Percentiles rank a stretch among this genome's conserved stretches.
Evolutionary conservation across 768 basidiomycete genomes (phyloP).

Genomic region (Agrocybe praecox): DNA sequence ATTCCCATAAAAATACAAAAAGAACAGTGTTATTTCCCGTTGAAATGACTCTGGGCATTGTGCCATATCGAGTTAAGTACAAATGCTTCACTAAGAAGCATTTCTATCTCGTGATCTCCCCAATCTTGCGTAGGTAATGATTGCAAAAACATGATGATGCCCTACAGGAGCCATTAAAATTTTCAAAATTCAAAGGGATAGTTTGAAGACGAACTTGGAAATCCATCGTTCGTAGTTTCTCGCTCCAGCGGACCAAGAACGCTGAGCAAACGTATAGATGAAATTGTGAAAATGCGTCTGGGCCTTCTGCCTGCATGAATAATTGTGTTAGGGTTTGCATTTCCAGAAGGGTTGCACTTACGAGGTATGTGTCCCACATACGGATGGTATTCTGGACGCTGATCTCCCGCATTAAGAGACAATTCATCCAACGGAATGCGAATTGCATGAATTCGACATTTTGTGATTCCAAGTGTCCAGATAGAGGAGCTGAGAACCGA

Average conservation of each 20-base stretch:
- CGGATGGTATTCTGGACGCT: conserved; percentile 95
- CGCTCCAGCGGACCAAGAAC: conserved; percentile 94
- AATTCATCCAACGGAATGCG: conserved; percentile 99
- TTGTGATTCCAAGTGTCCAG: conserved; percentile 82
- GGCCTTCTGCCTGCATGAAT: conserved; percentile 82
- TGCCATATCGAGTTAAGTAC: conserved; percentile 93
- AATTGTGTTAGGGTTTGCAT: not conserved
- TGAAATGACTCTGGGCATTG: conserved; percentile 88
- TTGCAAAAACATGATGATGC: conserved; percentile 98
- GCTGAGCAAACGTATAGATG: conserved; percentile 98
- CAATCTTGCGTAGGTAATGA: conserved; percentile 90
- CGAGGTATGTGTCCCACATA: conserved; percentile 99
- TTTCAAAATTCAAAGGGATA: not conserved
- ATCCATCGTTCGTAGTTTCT: conserved; percentile 93
- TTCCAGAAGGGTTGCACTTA: conserved; percentile 40
- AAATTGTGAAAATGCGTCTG: conserved; percentile 98
- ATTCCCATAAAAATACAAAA: conserved; percentile 16
- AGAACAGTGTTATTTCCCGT: conserved; percentile 42
- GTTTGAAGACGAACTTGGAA: conserved; percentile 73
- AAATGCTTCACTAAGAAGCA: conserved; percentile 95
- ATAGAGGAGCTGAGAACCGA: conserved; percentile 68
- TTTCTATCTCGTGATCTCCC: conserved; percentile 95
- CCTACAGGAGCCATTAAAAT: conserved; percentile 46
- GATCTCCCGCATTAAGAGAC: conserved; percentile 96
- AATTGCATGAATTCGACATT: conserved; percentile 99